phyloP scores from a whole-genome alignment of 148 eudicot genomes.

The Amaranthus palmeri region DNA sequence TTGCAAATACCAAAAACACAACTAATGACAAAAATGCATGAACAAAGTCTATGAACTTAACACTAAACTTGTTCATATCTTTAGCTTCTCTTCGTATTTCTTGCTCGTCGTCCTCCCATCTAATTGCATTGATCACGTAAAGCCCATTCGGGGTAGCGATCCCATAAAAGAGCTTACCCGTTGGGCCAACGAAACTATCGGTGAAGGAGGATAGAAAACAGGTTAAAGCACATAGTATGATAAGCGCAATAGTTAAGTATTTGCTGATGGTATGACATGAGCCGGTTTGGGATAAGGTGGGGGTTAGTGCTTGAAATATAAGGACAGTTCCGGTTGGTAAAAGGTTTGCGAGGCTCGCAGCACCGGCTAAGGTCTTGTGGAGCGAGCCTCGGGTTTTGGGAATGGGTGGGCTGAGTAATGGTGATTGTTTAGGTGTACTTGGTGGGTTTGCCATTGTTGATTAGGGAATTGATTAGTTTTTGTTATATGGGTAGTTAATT shows the following conservation, averaged over 20 bases:
- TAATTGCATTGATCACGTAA: conserved; percentile 33
- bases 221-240: conserved; percentile 24
- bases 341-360: conserved; percentile 58
- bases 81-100: background rate
- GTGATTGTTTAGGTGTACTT: background rate
- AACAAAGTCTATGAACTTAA: conserved; percentile 37
- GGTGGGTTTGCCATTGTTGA: background rate
- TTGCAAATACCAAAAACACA: conserved; percentile 47
- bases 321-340: conserved; percentile 64
- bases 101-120: conserved; percentile 15
- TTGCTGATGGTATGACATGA: conserved; percentile 27
- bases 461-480: background rate
- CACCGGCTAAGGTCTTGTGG: conserved; percentile 35
- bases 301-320: conserved; percentile 43
- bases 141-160: conserved; percentile 49
- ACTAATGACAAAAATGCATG: conserved; percentile 40
- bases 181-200: conserved; percentile 39
- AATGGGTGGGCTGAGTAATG: conserved; percentile 7
- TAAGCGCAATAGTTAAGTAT: conserved; percentile 35
- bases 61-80: conserved; percentile 25
- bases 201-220: conserved; percentile 64
- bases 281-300: conserved; percentile 49
- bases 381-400: background rate
- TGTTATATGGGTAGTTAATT: background rate
- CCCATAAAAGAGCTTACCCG: conserved; percentile 48